Base-by-base conservation (phyloP, 192 early-diverging fungal species). In the Mortierella hygrophila region DNA sequence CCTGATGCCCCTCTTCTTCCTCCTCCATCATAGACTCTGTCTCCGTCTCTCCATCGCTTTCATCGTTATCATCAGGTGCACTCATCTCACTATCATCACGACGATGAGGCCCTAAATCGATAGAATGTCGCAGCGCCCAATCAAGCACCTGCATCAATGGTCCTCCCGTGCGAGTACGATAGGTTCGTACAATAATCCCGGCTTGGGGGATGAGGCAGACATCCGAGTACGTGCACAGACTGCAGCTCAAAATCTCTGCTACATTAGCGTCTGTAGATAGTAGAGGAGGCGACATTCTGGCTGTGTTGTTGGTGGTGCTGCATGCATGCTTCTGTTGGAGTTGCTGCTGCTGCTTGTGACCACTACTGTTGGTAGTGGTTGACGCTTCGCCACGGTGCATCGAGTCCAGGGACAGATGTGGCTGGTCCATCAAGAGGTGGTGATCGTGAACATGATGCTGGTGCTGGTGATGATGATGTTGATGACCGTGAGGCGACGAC, bases 91-190 rank as follows among this genome's bases (percentile, higher is more conserved):
- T 23, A 26, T 57, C 55, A 26, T 10, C 23, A 26, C n/a, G 21
- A 57, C n/a, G 21, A 26, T 23, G 23, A 57, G n/a, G 21, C 55
- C 70, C 74, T 4, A 81, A 46, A 42, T 81, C 41, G 1, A 83
- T 32, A 29, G 60, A 11, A 18, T 74, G 3, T n/a, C 63, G 70
- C 23, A 83, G 16, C 11, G 72, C 42, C 72, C 76, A 78, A 44
- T 80, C 74, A 32, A 85, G 46, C 26, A 80, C 70, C 38, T 85
- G 78, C 72, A 85, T 85, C 18, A 80, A 47, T 2, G 83, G 78
- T 13, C 68, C 55, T 13, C 68, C 55, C 0, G 41, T 35, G 13
- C 74, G 54, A 16, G 72, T 26, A 3, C 83, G 78, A 20, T 80
- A 70, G 0, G 75, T 80, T 11, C 78, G 49, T 3, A 85, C 78